These are phyloP conservation scores for Herpetospermum pedunculosum DNA, from an alignment of 306 rosid species.

Conservation along the genomic window DNA sequence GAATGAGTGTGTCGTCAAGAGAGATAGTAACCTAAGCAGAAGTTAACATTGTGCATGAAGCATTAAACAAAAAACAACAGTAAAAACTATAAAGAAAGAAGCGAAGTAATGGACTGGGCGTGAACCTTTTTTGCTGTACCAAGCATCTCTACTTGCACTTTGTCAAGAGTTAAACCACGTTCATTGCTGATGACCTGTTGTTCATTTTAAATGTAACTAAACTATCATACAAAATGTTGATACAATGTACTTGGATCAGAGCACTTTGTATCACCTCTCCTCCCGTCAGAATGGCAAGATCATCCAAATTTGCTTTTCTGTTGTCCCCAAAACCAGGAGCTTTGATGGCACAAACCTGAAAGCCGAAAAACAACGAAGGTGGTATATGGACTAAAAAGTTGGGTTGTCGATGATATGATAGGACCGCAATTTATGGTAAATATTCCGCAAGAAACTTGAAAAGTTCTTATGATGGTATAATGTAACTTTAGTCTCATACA, in stretches of 20 bases:
- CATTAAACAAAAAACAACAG: neutral
- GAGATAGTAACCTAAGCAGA: conserved; percentile 61
- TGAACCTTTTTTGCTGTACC: conserved; percentile 84
- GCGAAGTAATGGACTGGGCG: neutral
- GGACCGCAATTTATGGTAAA: neutral
- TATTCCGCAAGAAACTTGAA: neutral
- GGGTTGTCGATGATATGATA: neutral
- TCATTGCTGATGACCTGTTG: conserved; percentile 71
- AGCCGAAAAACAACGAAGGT: conserved; percentile 6
- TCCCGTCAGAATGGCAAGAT: conserved; percentile 79
- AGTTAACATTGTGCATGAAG: conserved; percentile 8
- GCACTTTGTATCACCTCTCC: conserved; percentile 63
- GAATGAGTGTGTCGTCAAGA: conserved; percentile 72
- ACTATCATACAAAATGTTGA: neutral
- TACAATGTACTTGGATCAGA: neutral
- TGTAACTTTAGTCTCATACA: neutral
- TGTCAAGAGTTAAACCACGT: conserved; percentile 70
- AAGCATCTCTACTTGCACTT: conserved; percentile 65
- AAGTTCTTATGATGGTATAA: neutral
- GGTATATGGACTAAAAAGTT: neutral
- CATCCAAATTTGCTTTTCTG: conserved; percentile 71
- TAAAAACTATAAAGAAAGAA: neutral
- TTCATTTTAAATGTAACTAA: neutral
- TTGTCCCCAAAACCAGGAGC: conserved; percentile 99
- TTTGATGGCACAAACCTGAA: conserved; percentile 91